phyloP scores from a whole-genome alignment of 805 yeast genomes.

The Metschnikowia sp. region DNA sequence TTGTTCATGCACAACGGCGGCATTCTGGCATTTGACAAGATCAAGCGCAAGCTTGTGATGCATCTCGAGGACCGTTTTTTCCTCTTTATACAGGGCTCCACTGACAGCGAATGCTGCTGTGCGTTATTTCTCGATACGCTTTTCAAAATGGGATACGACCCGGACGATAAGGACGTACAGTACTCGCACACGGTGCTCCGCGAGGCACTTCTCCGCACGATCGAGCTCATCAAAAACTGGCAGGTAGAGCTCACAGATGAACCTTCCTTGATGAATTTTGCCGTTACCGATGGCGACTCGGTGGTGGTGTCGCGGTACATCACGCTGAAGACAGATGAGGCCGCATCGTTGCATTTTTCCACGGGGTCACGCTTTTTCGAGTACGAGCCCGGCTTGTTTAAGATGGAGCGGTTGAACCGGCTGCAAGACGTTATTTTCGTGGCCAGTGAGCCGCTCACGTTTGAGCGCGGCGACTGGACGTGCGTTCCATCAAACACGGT shows the following conservation, averaged over 20 bases:
- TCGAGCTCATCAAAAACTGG: constrained; percentile 76
- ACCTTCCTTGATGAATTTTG: constrained; percentile 88
- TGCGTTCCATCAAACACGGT: constrained; percentile 92
- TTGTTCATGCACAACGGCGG: constrained; percentile 99
- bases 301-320: constrained; percentile 87
- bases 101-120: constrained; percentile 95
- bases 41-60: constrained; percentile 69
- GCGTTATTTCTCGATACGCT: constrained; percentile 81
- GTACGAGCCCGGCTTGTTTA: constrained; percentile 84
- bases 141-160: constrained; percentile 72
- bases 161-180: constrained; percentile 32
- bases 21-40: constrained; percentile 63
- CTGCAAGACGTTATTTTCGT: constrained; percentile 95
- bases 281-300: constrained; percentile 88
- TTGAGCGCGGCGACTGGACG: constrained; percentile 96
- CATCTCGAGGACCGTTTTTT: constrained; percentile 81
- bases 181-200: constrained; percentile 59
- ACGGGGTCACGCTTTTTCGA: constrained; percentile 91
- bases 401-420: constrained; percentile 90
- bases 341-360: constrained; percentile 92
- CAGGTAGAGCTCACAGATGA: constrained; percentile 54
- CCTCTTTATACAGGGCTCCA: constrained; percentile 81
- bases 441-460: constrained; percentile 94
- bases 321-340: constrained; percentile 87
- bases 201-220: constrained; percentile 67